phyloP scores from a whole-genome alignment of 75 land plant species.

The Picea glauca region DNA sequence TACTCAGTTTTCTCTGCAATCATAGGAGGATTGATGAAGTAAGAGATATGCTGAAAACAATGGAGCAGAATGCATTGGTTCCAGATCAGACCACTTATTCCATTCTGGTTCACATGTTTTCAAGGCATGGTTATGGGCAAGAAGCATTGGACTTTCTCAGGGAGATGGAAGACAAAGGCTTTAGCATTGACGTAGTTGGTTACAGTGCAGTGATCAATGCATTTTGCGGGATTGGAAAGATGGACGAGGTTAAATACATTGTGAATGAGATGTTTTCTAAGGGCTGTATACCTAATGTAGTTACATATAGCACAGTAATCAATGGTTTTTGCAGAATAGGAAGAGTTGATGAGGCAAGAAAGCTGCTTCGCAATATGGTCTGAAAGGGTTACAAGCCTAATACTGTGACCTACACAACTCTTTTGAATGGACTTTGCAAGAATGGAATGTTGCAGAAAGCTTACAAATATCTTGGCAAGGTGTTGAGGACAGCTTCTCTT shows the following conservation, averaged over 20 bases:
- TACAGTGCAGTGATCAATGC: conserved; percentile 51
- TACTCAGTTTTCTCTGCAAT: conserved; percentile 57
- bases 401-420: too few relatives aligned
- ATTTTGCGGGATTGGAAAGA: conserved; percentile 38
- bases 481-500: conserved; percentile 54
- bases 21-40: conserved; percentile 51
- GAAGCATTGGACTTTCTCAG: conserved; percentile 52
- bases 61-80: conserved; percentile 31
- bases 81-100: conserved; percentile 53
- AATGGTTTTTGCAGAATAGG: too few relatives aligned
- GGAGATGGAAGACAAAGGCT: conserved; percentile 51
- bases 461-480: conserved; percentile 37
- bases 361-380: too few relatives aligned
- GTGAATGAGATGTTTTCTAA: conserved; percentile 16
- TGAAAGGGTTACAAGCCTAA: too few relatives aligned
- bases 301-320: too few relatives aligned
- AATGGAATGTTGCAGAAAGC: conserved; percentile 39
- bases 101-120: too few relatives aligned
- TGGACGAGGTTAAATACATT: conserved; percentile 49
- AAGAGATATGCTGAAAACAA: conserved; percentile 42
- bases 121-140: conserved; percentile 34
- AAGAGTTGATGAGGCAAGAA: too few relatives aligned
- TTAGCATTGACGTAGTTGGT: conserved; percentile 45
- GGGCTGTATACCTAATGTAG: too few relatives aligned
- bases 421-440: too few relatives aligned